phyloP scores from a whole-genome alignment of 2,329 filamentous ascomycete genomes.

The Pseudogymnoascus pannorum region DNA sequence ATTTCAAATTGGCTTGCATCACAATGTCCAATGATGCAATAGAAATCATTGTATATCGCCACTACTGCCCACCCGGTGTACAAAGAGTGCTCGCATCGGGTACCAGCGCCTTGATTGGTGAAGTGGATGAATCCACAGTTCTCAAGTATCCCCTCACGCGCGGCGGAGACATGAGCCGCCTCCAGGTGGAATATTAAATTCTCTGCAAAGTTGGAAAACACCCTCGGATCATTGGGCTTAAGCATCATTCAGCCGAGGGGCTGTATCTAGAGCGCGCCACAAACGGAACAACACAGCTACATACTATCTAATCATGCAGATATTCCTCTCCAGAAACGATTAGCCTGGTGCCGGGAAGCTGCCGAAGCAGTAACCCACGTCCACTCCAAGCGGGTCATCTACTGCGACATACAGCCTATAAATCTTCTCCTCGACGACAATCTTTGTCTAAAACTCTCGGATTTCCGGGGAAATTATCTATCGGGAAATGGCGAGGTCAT shows the following conservation, averaged over 20 bases:
- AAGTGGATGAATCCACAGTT: conserved; percentile 20
- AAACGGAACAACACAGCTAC: conserved; percentile 10
- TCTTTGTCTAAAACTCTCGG: conserved; percentile 11
- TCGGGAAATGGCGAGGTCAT: conserved; percentile 15
- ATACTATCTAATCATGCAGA: not conserved
- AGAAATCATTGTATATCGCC: not conserved
- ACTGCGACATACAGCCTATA: conserved; percentile 13
- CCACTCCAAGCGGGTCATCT: conserved; percentile 11
- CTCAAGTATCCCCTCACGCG: conserved; percentile 20
- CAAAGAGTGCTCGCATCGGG: not conserved
- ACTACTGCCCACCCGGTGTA: conserved; percentile 4
- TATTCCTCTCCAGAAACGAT: not conserved
- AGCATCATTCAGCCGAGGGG: conserved; percentile 10
- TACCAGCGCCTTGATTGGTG: conserved; percentile 15
- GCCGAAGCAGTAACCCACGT: conserved; percentile 12
- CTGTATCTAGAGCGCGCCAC: conserved; percentile 12
- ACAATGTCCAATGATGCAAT: not conserved
- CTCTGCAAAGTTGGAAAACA: conserved; percentile 15
- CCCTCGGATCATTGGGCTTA: conserved; percentile 12
- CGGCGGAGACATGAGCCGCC: conserved; percentile 14
- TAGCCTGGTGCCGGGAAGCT: conserved; percentile 9
- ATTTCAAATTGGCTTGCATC: no score
- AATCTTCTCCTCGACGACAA: conserved; percentile 16
- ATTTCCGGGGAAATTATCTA: conserved; percentile 15
- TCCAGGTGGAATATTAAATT: conserved; percentile 15